phyloP scores from a whole-genome alignment of 208 protist species.

The Trypanosoma scelopori region DNA sequence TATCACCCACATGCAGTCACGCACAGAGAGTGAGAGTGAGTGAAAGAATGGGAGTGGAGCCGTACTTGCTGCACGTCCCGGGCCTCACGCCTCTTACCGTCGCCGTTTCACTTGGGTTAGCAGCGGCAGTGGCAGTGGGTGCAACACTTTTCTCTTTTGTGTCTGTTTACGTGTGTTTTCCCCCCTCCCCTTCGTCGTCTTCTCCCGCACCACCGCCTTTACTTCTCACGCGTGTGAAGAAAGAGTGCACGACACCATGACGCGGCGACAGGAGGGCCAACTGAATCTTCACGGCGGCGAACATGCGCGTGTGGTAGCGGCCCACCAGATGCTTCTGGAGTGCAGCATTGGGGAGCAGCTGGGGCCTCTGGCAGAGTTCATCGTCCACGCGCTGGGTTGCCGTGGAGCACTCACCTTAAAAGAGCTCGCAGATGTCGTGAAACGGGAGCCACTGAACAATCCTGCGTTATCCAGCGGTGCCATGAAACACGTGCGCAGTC shows the following conservation, averaged over 20 bases:
- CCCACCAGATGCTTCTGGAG: conserved; percentile 49
- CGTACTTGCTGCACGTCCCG: no score
- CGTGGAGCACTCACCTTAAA: conserved; percentile 34
- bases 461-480: conserved; percentile 10
- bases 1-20: no score
- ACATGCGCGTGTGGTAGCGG: conserved; percentile 8
- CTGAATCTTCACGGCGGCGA: conserved; percentile 4
- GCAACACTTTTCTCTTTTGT: no score
- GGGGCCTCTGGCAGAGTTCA: conserved; percentile 40
- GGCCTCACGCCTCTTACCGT: no score
- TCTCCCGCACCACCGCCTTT: no score
- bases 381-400: conserved; percentile 34
- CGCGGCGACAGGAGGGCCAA: conserved; percentile 1
- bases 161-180: no score
- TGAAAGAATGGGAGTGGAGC: no score
- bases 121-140: no score
- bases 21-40: no score
- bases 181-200: background rate
- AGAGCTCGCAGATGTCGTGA: conserved; percentile 28
- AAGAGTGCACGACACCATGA: conserved; percentile 4
- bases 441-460: conserved; percentile 28
- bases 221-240: no score
- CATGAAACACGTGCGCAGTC: conserved; percentile 9
- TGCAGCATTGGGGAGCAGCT: conserved; percentile 40
- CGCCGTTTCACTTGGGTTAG: no score